These are phyloP conservation scores for Luffa aegyptiaca DNA, from an alignment of 306 rosid genomes.

Conservation along the genomic window DNA sequence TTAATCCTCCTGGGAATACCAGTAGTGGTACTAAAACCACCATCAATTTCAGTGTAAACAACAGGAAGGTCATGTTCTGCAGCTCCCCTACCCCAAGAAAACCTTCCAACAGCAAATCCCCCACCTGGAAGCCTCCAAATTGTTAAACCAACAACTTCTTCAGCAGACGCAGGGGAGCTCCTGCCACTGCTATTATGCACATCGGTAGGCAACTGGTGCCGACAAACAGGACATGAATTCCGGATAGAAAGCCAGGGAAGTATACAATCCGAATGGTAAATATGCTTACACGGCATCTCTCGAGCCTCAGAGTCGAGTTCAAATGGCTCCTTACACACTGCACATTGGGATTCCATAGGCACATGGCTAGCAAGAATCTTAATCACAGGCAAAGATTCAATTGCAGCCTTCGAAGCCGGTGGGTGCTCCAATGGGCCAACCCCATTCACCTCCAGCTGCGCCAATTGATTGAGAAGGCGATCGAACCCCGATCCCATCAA, in stretches of 20 bases:
- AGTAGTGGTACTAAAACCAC: constrained; percentile 40
- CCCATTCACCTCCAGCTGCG: constrained; percentile 37
- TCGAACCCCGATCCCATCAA: constrained; percentile 65
- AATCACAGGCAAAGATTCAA: constrained; percentile 53
- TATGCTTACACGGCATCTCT: constrained; percentile 71
- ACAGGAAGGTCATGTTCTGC: constrained; percentile 61
- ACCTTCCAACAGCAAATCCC: constrained; percentile 74
- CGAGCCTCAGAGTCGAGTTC: constrained; percentile 51
- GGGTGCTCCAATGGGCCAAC: constrained; percentile 36
- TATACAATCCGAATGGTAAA: constrained; percentile 56
- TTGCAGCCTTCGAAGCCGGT: constrained; percentile 55
- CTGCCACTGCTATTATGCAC: constrained; percentile 29
- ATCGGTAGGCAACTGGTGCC: constrained; percentile 52
- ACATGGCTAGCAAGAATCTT: constrained; percentile 37
- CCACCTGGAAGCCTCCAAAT: constrained; percentile 74
- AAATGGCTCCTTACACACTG: constrained; percentile 51
- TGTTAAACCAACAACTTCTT: constrained; percentile 47
- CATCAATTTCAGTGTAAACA: constrained; percentile 70
- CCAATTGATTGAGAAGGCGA: constrained; percentile 47
- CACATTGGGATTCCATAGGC: constrained; percentile 48
- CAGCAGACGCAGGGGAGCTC: constrained; percentile 27
- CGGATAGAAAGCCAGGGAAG: constrained; percentile 62
- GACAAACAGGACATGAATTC: constrained; percentile 68
- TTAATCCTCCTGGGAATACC: constrained; percentile 50
- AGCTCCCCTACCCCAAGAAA: constrained; percentile 51